Conservation (phyloP, 257 asterid genomes). For the Nicotiana knightiana region DNA sequence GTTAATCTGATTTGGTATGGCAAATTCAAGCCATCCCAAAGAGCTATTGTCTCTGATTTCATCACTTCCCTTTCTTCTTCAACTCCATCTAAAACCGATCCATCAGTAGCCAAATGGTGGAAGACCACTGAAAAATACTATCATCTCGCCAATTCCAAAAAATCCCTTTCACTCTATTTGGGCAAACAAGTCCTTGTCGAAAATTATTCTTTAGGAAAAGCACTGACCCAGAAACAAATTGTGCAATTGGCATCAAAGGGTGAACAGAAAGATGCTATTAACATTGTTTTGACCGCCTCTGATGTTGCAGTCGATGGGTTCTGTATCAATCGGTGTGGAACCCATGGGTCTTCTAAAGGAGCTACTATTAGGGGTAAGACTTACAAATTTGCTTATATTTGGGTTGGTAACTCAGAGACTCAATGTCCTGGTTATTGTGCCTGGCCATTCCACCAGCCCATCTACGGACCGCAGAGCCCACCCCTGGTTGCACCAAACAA, state of each 20-base stretch:
- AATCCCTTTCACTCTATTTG: constrained; percentile 17
- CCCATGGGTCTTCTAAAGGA: constrained; percentile 34
- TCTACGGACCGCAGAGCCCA: constrained; percentile 49
- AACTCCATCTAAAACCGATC: constrained; percentile 5
- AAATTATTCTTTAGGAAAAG: constrained; percentile 37
- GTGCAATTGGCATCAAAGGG: constrained; percentile 35
- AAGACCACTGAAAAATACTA: constrained; percentile 36
- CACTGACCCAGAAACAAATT: constrained; percentile 28
- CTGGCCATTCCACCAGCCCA: constrained; percentile 65
- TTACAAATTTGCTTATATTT: constrained; percentile 45
- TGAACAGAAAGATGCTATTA: constrained; percentile 37
- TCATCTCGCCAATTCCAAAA: constrained; percentile 22
- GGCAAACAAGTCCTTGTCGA: constrained; percentile 33
- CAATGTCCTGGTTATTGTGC: constrained; percentile 59
- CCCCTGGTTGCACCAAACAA: constrained; percentile 48
- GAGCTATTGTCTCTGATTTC: constrained; percentile 16
- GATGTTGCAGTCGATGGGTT: constrained; percentile 51
- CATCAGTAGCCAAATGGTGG: constrained; percentile 45
- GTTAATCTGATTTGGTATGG: constrained; percentile 25
- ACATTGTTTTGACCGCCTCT: constrained; percentile 43
- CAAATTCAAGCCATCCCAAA: constrained; percentile 19
- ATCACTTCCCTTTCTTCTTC: constrained; percentile 36
- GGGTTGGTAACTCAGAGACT: constrained; percentile 58
- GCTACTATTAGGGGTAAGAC: constrained; percentile 20
- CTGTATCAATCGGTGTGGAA: constrained; percentile 50